Conservation (phyloP, 345 rosid genomes). For the Litchi chinensis region DNA sequence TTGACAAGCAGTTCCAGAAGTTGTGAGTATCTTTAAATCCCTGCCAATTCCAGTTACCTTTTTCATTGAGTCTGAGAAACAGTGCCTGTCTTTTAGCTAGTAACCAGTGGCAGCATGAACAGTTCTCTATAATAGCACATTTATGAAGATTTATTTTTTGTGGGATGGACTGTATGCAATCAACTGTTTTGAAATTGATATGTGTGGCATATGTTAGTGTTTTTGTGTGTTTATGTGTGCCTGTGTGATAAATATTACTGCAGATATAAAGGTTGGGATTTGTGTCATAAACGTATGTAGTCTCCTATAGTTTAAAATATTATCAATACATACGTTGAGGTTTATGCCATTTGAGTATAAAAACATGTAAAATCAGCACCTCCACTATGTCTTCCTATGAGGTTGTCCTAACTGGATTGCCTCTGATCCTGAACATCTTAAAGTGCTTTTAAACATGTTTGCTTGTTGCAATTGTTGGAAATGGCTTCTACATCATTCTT, state of each 20-base stretch:
- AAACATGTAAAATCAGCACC: not conserved
- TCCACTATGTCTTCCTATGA: not conserved
- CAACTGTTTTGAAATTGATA: not conserved
- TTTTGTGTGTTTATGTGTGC: not conserved
- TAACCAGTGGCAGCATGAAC: not conserved
- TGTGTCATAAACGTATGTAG: not conserved
- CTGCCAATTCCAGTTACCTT: conserved; percentile 10
- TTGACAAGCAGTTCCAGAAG: conserved; percentile 81
- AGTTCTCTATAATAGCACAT: too few species aligned
- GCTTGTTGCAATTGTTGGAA: not conserved
- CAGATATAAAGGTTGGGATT: not conserved
- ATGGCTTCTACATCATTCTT: not conserved
- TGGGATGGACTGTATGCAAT: not conserved
- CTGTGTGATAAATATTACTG: not conserved
- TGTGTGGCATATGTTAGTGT: not conserved
- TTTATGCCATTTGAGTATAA: not conserved
- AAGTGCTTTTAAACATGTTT: not conserved
- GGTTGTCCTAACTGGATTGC: not conserved
- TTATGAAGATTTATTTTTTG: not conserved
- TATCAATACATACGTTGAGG: not conserved
- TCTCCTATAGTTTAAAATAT: not conserved
- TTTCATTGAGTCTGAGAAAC: conserved; percentile 1
- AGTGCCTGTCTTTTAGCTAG: conserved; percentile 6
- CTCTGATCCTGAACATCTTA: not conserved
- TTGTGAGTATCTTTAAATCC: conserved; percentile 55